Conservation (phyloP, 2,329 filamentous ascomycete genomes). For the Cladosporium sphaerospermum region DNA sequence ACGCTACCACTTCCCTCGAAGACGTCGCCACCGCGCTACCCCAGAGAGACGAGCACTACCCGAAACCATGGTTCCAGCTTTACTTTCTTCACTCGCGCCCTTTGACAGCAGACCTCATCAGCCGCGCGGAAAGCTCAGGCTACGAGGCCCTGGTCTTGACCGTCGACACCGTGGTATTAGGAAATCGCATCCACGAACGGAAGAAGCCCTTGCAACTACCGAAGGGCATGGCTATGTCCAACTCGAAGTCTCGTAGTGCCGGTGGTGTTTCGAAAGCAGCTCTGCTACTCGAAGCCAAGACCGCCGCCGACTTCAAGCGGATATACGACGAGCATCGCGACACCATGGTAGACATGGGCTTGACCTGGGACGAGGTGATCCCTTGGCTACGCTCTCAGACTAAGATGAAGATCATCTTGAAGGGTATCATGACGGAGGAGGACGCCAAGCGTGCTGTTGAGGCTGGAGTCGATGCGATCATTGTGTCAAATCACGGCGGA, state of each 20-base stretch:
- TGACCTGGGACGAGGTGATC: slow-evolving; percentile 45
- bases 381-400: slow-evolving; percentile 43
- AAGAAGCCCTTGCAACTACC: slow-evolving; percentile 19
- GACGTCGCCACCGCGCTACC: slow-evolving; percentile 47
- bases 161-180: slow-evolving; percentile 19
- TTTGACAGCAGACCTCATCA: slow-evolving; percentile 39
- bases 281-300: slow-evolving; percentile 19
- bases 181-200: slow-evolving; percentile 28
- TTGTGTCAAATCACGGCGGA: slow-evolving; percentile 43
- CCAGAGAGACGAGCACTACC: slow-evolving; percentile 2
- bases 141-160: slow-evolving; percentile 11
- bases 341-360: slow-evolving; percentile 2
- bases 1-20: slow-evolving; percentile 44
- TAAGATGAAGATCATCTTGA: slow-evolving; percentile 43
- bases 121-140: slow-evolving; percentile 46
- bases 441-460: slow-evolving; percentile 43
- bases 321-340: slow-evolving; percentile 12
- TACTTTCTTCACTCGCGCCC: slow-evolving; percentile 49
- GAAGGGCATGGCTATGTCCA: slow-evolving; percentile 19
- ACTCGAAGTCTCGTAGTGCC: slow-evolving; percentile 13
- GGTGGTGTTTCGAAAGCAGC: slow-evolving; percentile 12
- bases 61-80: slow-evolving; percentile 54
- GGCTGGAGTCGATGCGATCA: slow-evolving; percentile 35
- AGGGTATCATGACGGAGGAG: slow-evolving; percentile 37
- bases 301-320: slow-evolving; percentile 17